Base-by-base conservation (phyloP, 176 grass and related monocot species). In the Tillandsia leiboldiana region DNA sequence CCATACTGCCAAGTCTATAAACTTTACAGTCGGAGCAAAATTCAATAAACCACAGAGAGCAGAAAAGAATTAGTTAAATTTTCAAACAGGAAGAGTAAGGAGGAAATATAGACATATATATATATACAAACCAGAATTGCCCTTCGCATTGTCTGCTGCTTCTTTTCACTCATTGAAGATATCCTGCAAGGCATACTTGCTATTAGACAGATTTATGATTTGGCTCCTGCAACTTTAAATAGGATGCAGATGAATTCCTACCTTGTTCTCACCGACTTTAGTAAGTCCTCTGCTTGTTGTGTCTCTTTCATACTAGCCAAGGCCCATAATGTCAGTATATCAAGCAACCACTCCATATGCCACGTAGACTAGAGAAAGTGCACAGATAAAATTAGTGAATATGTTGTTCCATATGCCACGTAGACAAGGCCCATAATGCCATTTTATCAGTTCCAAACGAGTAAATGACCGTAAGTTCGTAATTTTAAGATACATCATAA, bases 291-390 rank as follows among this genome's bases (percentile, higher is more conserved):
- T 62, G 85, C 84, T 80, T 58, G 82, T 63, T 20, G 23, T 48
- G 65, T 68, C 57, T 91, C 85, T 52, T 70, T 65, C 77, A 72
- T 77, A 50, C 70, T 77, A 77, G 79, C 42, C 64, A 91, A 76
- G 49, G 85, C 85, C 85, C 89, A 91, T 42, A 87, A 29, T 71
- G 81, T 54, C 66, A 87, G 79, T 53, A 91, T 73, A 77, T 91
- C 85, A n/a, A 91, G 84, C 59, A 87, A 72, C 82, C 85, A 91
- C 73, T 91, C 89, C 20, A 59, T 72, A 85, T 87, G 82, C 82
- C 82, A 91, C 59, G 72, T 62, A 70, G 72, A 80, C 82, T 87
- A 78, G 50, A 62, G 10, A 79, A 69, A 75, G 9, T 73, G 76
- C 7, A 76, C 56, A 80, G 33, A 49, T 51, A 48, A 51, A 67